Base-by-base conservation (phyloP, 2,329 filamentous ascomycete genomes). In the Podosphaera leucotricha region DNA sequence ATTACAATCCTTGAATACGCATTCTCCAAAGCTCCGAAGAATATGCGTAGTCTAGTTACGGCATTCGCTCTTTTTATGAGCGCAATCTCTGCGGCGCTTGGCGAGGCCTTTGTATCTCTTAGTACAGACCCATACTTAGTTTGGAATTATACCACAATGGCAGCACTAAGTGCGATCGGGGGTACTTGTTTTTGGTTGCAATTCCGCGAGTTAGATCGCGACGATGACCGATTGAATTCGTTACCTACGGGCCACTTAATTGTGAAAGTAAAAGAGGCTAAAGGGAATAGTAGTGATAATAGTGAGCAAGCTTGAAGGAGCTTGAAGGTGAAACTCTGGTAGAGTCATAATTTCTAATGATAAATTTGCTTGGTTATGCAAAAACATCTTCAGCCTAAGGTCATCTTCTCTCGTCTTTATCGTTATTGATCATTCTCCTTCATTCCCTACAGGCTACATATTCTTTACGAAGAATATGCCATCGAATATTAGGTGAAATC, bases 11-110 rank as follows among this genome's bases (percentile, higher is more conserved):
- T 80, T 50, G 80, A 84, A 57, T 83, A 82, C 50, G 80, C 80
- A 28, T 85, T 75, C 63, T 77, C 75, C 57, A 82, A 83, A 61
- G 78, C 79, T 0, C 80, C 80, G 21, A 72, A 70, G 54, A 84
- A 83, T 64, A 86, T 86, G 80, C 76, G 78, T 50, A 80, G 75
- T 1, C 66, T 85, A n/a, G 77, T 86, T 53, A 67, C 71, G 59
- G 71, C 72, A 18, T 65, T 84, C 53, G 75, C 75, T 55, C 66
- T 83, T 35, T 76, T 80, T 63, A 82, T 73, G 67, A 75, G 66
- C 24, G 79, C 78, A 46, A 66, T 85, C 51, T 73, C 75, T 1
- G 66, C 75, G 24, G 78, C 79, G 30, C 62, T 85, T 42, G 77
- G 75, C n/a, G 73, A 82, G 62, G 77, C 75, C 0, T 68, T 80